Base-by-base conservation (phyloP, 1,284 basidiomycete genomes). In the Ustilago crameri region DNA sequence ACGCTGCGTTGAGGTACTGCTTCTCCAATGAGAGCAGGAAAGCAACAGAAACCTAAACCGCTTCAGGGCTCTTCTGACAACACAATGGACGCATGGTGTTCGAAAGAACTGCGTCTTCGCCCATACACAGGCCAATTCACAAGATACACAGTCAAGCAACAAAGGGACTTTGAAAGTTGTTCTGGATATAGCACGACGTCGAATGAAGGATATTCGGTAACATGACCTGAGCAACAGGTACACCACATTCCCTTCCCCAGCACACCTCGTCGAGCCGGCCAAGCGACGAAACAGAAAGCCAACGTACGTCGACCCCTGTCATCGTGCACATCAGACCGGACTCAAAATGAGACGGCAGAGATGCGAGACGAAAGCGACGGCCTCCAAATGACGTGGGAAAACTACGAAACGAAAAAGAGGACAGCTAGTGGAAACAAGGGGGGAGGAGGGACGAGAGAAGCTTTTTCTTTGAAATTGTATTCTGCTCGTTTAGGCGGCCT, bases 401-500 rank as follows among this genome's bases (percentile, higher is more conserved):
- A 59, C 24, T 43, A 57, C 37, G 54, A 66, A 56, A 61, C 49
- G 40, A 51, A 52, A 32, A 53, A 10, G 42, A 23, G 12, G 30
- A 30, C 30, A 30, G 30, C 30, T 30, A 30, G 26, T 40, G 46
- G 37, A 43, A 51, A 51, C 35, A 44, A 44, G 40, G 51, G 30
- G 38, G 26, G 44, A 45, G 44, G 54, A 53, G 38, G 48, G 20
- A 47, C 26, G 37, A 15, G 41, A 18, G 51, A 43, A 51, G 46
- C 55, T 62, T 63, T 72, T 66, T 58, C 55, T 72, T 67, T 72
- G 54, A 45, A 22, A 18, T 52, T 53, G 45, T 55, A 58, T 40
- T 51, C 54, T 44, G 37, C 56, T 40, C 56, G 47, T 55, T 79
- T 79, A 81, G 43, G 80, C 80, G 56, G 80, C 79, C 75, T 83